Evolutionary conservation across 2,329 filamentous ascomycete genomes (phyloP).

Genomic region (Ceratocystis colombiana): DNA sequence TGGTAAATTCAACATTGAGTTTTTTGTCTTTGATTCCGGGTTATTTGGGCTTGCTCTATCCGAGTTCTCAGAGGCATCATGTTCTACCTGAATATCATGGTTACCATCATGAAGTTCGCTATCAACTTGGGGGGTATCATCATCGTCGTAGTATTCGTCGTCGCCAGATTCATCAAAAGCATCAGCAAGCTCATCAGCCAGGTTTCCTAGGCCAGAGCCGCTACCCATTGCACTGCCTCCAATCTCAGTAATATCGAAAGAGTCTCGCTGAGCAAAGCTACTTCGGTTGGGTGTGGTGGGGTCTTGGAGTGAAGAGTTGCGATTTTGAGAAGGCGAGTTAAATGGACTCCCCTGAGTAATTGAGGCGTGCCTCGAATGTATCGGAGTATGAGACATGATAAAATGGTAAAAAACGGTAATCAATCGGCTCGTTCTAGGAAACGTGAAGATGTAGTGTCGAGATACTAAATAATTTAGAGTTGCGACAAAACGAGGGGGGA

Average conservation of each 20-base stretch:
- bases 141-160: constrained; percentile 42
- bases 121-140: constrained; percentile 32
- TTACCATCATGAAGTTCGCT: constrained; percentile 29
- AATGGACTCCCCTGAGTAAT: constrained; percentile 36
- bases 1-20: constrained; percentile 39
- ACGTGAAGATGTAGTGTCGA: neutral
- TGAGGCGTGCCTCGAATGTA: constrained; percentile 50
- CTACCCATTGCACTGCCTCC: constrained; percentile 33
- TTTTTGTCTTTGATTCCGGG: constrained; percentile 31
- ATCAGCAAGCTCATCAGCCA: constrained; percentile 72
- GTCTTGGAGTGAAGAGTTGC: constrained; percentile 43
- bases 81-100: neutral
- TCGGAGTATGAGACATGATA: constrained; percentile 44
- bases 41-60: constrained; percentile 18
- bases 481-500: constrained; percentile 7
- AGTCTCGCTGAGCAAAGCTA: constrained; percentile 41
- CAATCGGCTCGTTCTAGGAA: neutral
- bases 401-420: too few species aligned
- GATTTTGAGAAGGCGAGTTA: constrained; percentile 23
- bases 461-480: neutral
- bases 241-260: constrained; percentile 40
- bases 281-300: constrained; percentile 40
- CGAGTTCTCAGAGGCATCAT: constrained; percentile 17
- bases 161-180: constrained; percentile 58
- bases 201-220: constrained; percentile 57